Percentiles rank a stretch among this genome's conserved stretches.
phyloP scores from a whole-genome alignment of 371 early-diverging fungal genomes.

The Rhizopus sp. region DNA sequence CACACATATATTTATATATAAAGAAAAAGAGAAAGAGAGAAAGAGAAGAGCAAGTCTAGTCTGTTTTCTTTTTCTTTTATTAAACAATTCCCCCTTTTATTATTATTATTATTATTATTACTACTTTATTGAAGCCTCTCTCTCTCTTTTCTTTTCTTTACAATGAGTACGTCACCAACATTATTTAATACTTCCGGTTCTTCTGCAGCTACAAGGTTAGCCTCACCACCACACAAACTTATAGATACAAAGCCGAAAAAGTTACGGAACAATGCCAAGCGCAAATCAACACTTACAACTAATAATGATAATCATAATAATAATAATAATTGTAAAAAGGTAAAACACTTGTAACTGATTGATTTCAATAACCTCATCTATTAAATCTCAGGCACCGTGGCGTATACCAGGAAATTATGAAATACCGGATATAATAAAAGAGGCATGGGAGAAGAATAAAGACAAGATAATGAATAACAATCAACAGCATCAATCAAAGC shows the following conservation, averaged over 20 bases:
- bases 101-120: too few species aligned
- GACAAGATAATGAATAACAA: constrained; percentile 10
- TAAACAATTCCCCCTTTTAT: too few species aligned
- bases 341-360: constrained; percentile 1
- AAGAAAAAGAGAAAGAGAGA: constrained; percentile 4
- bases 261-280: constrained; percentile 1
- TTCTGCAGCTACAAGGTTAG: constrained; percentile 22
- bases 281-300: background rate
- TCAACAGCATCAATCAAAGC: constrained; percentile 8
- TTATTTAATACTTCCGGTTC: constrained; percentile 26
- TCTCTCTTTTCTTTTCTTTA: constrained; percentile 6
- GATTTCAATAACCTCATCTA: constrained; percentile 2
- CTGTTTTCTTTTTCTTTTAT: too few species aligned
- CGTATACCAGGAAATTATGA: constrained; percentile 49
- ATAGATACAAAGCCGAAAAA: constrained; percentile 14
- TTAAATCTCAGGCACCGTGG: constrained; percentile 41
- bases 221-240: constrained; percentile 20
- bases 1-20: background rate
- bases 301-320: background rate
- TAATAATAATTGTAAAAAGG: constrained; percentile 8
- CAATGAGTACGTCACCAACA: constrained; percentile 29
- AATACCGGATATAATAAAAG: constrained; percentile 54
- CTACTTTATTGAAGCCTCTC: background rate
- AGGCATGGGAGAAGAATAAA: constrained; percentile 36
- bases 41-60: too few species aligned